phyloP scores from a whole-genome alignment of 768 basidiomycete genomes.

The Coprinopsis cinerea region DNA sequence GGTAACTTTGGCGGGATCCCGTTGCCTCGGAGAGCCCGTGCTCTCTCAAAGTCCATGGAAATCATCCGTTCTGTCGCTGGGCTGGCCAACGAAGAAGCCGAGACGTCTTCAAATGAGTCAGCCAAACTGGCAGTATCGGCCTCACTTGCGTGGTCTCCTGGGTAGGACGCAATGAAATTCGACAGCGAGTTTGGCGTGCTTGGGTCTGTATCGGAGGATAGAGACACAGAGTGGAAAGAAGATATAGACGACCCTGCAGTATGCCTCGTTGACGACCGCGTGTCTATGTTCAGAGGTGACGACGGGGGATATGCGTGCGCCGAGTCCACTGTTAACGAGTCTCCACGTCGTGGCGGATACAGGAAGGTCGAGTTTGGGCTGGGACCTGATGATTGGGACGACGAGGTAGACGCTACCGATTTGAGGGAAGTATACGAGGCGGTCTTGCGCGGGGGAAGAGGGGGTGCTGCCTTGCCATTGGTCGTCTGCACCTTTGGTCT shows the following conservation, averaged over 20 bases:
- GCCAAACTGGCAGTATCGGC: conserved; percentile 52
- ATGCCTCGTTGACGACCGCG: conserved; percentile 39
- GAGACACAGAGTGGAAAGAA: conserved; percentile 78
- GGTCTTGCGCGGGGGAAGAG: conserved; percentile 58
- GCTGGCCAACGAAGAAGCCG: conserved; percentile 46
- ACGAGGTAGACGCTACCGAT: conserved; percentile 31
- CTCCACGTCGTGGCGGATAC: conserved; percentile 31
- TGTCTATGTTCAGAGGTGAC: conserved; percentile 28
- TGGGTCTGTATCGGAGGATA: conserved; percentile 58
- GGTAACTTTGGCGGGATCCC: conserved; percentile 42
- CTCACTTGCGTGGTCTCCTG: conserved; percentile 38
- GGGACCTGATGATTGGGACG: conserved; percentile 18
- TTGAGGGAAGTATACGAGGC: conserved; percentile 47
- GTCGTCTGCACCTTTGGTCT: conserved; percentile 18
- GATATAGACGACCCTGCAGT: conserved; percentile 67
- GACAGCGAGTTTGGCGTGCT: conserved; percentile 37
- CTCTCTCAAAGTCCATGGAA: conserved; percentile 45
- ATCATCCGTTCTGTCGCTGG: conserved; percentile 42
- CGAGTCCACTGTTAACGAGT: conserved; percentile 48
- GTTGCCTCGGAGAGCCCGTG: conserved; percentile 28
- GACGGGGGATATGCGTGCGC: conserved; percentile 20
- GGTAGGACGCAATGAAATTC: conserved; percentile 40
- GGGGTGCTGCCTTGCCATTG: conserved; percentile 34
- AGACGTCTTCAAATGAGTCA: conserved; percentile 70
- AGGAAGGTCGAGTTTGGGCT: conserved; percentile 17